Evolutionary conservation across 2,329 filamentous ascomycete species (phyloP).

Genomic region (Didymella glomerata): DNA sequence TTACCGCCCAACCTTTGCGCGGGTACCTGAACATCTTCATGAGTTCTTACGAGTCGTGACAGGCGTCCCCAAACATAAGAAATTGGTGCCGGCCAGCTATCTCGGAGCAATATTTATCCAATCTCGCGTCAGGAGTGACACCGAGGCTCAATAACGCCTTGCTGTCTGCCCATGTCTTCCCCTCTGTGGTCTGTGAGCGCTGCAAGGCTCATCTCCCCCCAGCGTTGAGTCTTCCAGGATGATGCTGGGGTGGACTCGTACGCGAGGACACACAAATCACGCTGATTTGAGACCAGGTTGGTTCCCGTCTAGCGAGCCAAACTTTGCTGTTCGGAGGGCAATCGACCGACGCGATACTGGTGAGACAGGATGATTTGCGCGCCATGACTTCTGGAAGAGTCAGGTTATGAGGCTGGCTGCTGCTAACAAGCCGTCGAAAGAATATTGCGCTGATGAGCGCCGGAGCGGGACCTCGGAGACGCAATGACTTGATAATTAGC

Average conservation of each 20-base stretch:
- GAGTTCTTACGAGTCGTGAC: conserved; percentile 9
- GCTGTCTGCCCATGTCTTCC: conserved; percentile 8
- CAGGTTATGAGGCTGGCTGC: conserved; percentile 19
- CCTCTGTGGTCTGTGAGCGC: conserved; percentile 12
- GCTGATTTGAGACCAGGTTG: conserved; percentile 17
- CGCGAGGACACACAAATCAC: conserved; percentile 17
- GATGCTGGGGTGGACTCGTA: conserved; percentile 11
- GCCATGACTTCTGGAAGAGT: conserved; percentile 18
- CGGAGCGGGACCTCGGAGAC: conserved; percentile 14
- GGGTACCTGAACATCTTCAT: conserved; percentile 23
- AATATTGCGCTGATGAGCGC: conserved; percentile 16
- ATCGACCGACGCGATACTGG: conserved; percentile 9
- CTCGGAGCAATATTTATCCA: conserved; percentile 3
- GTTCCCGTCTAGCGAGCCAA: conserved; percentile 30
- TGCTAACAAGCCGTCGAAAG: conserved; percentile 6
- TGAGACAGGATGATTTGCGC: conserved; percentile 15
- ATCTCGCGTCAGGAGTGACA: conserved; percentile 5
- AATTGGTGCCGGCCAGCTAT: conserved; percentile 8
- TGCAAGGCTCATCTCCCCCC: conserved; percentile 23
- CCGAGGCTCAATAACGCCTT: conserved; percentile 7
- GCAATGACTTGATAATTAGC: conserved; percentile 14
- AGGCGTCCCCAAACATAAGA: conserved; percentile 13
- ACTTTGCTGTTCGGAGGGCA: conserved; percentile 9
- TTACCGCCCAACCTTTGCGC: conserved; percentile 19
- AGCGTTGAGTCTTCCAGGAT: conserved; percentile 23